Percentiles rank a stretch among this genome's conserved stretches.
phyloP scores from a whole-genome alignment of 192 early-diverging fungal genomes.

The Glomus cerebriforme region DNA sequence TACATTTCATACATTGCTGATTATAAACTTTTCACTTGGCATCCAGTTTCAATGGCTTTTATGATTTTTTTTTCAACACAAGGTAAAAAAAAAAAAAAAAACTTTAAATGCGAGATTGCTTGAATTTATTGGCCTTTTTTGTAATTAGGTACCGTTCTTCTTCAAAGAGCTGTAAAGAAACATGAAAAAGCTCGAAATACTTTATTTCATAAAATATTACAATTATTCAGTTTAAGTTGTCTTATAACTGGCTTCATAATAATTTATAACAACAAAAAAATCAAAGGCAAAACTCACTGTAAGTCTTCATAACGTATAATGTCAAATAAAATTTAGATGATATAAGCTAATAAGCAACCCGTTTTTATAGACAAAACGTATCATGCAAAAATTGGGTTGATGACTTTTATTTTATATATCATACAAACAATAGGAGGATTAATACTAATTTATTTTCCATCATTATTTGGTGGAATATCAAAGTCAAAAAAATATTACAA shows the following conservation, averaged over 20 bases:
- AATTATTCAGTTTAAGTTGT: slow-evolving; percentile 22
- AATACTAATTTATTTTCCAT: slow-evolving; percentile 32
- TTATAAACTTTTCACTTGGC: slow-evolving; percentile 36
- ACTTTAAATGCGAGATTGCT: no score
- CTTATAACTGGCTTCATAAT: slow-evolving; percentile 30
- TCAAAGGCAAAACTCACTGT: slow-evolving; percentile 34
- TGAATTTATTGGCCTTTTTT: not conserved
- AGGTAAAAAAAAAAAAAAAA: slow-evolving; percentile 35
- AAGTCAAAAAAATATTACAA: slow-evolving; percentile 40
- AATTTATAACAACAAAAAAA: slow-evolving; percentile 34
- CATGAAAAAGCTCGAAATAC: slow-evolving; percentile 37
- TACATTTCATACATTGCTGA: slow-evolving; percentile 29
- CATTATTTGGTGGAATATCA: slow-evolving; percentile 32
- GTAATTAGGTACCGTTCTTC: slow-evolving; percentile 32
- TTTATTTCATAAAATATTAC: slow-evolving; percentile 32
- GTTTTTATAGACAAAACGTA: slow-evolving; percentile 2
- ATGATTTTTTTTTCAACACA: slow-evolving; percentile 34
- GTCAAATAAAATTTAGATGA: not conserved
- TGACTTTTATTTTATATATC: slow-evolving; percentile 31
- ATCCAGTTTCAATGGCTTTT: slow-evolving; percentile 36
- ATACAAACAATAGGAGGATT: slow-evolving; percentile 38
- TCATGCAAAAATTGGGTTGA: slow-evolving; percentile 39
- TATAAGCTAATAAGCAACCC: no score
- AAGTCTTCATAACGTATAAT: not conserved
- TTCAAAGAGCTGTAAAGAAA: slow-evolving; percentile 37